phyloP scores from a whole-genome alignment of 2,329 filamentous ascomycete genomes.

The Phoma sp. region DNA sequence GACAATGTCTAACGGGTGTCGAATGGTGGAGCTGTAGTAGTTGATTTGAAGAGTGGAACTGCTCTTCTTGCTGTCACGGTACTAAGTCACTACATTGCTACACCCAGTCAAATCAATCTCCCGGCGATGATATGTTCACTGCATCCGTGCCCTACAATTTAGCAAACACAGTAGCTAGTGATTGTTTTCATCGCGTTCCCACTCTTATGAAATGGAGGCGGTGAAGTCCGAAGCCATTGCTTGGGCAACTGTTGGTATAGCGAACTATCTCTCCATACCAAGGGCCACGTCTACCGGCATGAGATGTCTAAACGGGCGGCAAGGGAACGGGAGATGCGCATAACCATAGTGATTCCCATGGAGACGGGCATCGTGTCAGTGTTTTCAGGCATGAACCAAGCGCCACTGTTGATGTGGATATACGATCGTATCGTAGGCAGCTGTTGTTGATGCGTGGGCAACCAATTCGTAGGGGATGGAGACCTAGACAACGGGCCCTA shows the following conservation, averaged over 20 bases:
- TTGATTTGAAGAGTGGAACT: background rate
- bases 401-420: conserved; percentile 11
- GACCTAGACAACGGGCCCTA: conserved; percentile 10
- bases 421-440: background rate
- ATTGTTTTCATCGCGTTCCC: background rate
- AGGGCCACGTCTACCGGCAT: background rate
- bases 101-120: background rate
- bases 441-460: conserved; percentile 16
- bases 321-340: conserved; percentile 19
- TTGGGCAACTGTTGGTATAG: background rate
- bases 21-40: background rate
- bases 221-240: conserved; percentile 8
- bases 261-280: conserved; percentile 4
- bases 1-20: background rate
- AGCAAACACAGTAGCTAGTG: background rate
- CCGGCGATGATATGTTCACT: background rate
- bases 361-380: conserved; percentile 14
- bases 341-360: conserved; percentile 14
- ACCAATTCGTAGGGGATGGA: conserved; percentile 14
- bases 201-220: background rate
- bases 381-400: conserved; percentile 13
- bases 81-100: background rate
- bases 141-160: background rate
- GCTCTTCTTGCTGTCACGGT: background rate
- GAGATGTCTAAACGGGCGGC: background rate